phyloP scores from a whole-genome alignment of 2,329 filamentous ascomycete species.

The Trichoderma asperellum region DNA sequence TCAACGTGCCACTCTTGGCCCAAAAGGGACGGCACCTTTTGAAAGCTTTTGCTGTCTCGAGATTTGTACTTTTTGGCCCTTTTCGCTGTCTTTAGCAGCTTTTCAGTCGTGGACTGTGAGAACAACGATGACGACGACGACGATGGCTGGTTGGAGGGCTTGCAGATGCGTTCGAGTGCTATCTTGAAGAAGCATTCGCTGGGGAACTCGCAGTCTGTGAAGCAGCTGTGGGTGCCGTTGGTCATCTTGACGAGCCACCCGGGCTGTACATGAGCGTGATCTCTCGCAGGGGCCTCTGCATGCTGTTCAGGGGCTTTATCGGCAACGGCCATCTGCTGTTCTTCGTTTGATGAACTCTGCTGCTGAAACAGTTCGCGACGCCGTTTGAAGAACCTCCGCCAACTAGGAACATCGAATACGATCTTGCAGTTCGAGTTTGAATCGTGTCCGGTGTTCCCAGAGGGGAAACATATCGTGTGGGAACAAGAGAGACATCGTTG shows the following conservation, averaged over 20 bases:
- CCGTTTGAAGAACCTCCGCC: constrained; percentile 40
- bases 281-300: constrained; percentile 5
- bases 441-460: neutral
- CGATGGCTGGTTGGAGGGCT: neutral
- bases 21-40: neutral
- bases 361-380: constrained; percentile 31
- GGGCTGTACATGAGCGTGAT: constrained; percentile 1
- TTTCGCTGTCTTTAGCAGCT: neutral
- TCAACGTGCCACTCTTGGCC: neutral
- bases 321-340: neutral
- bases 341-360: neutral
- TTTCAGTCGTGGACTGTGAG: neutral
- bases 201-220: constrained; percentile 35
- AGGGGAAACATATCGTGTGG: neutral
- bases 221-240: constrained; percentile 31
- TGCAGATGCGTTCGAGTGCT: neutral
- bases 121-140: neutral
- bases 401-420: constrained; percentile 30
- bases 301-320: neutral
- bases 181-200: constrained; percentile 33
- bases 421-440: neutral
- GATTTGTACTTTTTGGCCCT: neutral
- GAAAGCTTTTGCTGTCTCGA: neutral
- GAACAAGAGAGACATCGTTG: constrained; percentile 1
- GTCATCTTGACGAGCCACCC: neutral